Evolutionary conservation across 2,329 filamentous ascomycete genomes (phyloP), one percentile per base, ranked within the genome.

Genomic region (Dactylonectria estremocensis): DNA sequence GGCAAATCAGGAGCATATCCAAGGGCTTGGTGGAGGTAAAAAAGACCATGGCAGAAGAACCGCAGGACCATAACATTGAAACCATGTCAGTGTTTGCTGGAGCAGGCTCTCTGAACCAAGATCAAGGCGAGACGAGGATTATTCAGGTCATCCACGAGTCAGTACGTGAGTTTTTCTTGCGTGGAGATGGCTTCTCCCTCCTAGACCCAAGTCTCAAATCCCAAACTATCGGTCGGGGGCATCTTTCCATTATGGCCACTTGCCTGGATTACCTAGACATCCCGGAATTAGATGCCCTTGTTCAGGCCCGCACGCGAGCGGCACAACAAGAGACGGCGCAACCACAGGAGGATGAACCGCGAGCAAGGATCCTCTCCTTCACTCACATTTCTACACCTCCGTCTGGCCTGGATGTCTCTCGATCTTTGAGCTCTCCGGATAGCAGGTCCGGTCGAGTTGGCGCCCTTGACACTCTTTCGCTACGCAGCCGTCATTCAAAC

Each of bases 101-200:
- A 2, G 64, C 59, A 0, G 69, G 70, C 8, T 71, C 69, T 0
- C 28, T 72, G 2, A 49, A 66, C 3, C 43, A 50, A 1, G 69
- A 67, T 7, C 16, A 66, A 3, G 70, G 70, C 0, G 65, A 65
- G 1, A 56, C 64, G 1, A 37, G 70, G 0, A n/a, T 70, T 0
- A 49, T 72, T 3, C 52, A 61, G 9, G 31, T 68, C 0, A 71
- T 71, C 0, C 67, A 72, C 13, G 8, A 59, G 1, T 71, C 70
- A 0, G 64, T 70, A 2, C 31, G 68, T 0, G 61, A 68, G 0
- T 71, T 65, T 14, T 61, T 71, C 9, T 20, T 70, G 1, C 0
- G n/a, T 0, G 7, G 61, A 1, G 1, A 14, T 5, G 69, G 69
- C 0, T 72, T 71, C 13, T 3, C 0, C 0, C 10, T 3, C 0